phyloP scores from a whole-genome alignment of 257 asterid genomes.

The Asclepias syriaca region DNA sequence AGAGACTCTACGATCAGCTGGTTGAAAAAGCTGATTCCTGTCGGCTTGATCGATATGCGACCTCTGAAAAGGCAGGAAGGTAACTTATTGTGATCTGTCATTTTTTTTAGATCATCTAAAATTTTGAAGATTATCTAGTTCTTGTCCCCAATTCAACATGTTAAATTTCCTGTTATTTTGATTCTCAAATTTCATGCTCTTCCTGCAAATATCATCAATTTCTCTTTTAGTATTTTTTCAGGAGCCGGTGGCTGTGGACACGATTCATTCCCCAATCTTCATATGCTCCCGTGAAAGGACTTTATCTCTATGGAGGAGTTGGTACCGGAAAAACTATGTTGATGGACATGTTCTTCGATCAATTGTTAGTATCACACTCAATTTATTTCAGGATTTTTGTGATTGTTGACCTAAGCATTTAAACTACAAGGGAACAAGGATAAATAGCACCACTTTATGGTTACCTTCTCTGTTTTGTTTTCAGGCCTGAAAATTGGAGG shows the following conservation, averaged over 20 bases:
- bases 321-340: slow-evolving; percentile 98
- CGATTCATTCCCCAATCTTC: slow-evolving; percentile 61
- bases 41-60: slow-evolving; percentile 60
- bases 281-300: slow-evolving; percentile 79
- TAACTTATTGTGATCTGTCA: slow-evolving; percentile 14
- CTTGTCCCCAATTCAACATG: not conserved
- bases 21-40: slow-evolving; percentile 67
- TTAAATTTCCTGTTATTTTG: slow-evolving; percentile 4
- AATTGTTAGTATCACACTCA: slow-evolving; percentile 44
- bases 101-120: not conserved
- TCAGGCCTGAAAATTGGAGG: slow-evolving; percentile 86
- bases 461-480: slow-evolving; percentile 7
- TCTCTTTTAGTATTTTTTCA: slow-evolving; percentile 21
- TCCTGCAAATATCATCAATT: not conserved
- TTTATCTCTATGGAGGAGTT: slow-evolving; percentile 94
- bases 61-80: slow-evolving; percentile 79
- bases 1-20: slow-evolving; percentile 81
- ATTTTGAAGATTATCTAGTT: not conserved
- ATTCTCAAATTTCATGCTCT: not conserved
- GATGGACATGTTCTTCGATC: slow-evolving; percentile 80
- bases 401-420: not conserved
- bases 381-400: not conserved
- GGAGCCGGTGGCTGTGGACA: slow-evolving; percentile 97
- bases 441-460: not conserved
- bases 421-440: not conserved